Conservation (phyloP, 148 eudicot genomes). For the Diospyros lotus region DNA sequence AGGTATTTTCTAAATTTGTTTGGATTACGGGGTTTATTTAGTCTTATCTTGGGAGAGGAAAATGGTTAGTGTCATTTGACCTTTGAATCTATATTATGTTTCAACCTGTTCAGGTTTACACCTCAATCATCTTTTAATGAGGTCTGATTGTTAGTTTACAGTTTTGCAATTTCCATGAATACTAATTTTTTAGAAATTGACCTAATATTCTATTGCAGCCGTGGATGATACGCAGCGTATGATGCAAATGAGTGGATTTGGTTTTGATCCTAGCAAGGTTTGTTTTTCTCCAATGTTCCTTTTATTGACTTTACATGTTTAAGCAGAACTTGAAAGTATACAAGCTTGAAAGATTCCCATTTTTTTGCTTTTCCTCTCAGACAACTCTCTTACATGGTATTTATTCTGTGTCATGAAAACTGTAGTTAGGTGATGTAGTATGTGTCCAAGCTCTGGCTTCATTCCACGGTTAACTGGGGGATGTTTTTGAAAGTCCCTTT, state of each 20-base stretch:
- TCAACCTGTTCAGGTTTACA: neutral
- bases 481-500: neutral
- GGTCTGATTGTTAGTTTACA: neutral
- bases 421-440: neutral
- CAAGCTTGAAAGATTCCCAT: neutral
- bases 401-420: neutral
- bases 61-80: slow-evolving; percentile 53
- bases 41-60: slow-evolving; percentile 94
- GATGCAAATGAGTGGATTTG: slow-evolving; percentile 99
- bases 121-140: neutral
- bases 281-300: neutral
- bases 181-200: slow-evolving; percentile 9
- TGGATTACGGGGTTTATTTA: slow-evolving; percentile 89
- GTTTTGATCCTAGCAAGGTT: slow-evolving; percentile 82
- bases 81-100: neutral
- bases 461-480: neutral
- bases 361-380: neutral
- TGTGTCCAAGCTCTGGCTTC: neutral
- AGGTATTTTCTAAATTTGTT: slow-evolving; percentile 98
- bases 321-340: neutral
- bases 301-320: neutral
- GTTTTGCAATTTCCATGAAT: neutral
- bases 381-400: neutral
- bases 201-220: slow-evolving; percentile 43
- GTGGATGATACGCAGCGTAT: slow-evolving; percentile 95